Percentiles rank a stretch among this genome's conserved stretches.
These are phyloP conservation scores for Stereocaulon alpinum DNA, from an alignment of 495 filamentous ascomycete species.

Conservation along the genomic window DNA sequence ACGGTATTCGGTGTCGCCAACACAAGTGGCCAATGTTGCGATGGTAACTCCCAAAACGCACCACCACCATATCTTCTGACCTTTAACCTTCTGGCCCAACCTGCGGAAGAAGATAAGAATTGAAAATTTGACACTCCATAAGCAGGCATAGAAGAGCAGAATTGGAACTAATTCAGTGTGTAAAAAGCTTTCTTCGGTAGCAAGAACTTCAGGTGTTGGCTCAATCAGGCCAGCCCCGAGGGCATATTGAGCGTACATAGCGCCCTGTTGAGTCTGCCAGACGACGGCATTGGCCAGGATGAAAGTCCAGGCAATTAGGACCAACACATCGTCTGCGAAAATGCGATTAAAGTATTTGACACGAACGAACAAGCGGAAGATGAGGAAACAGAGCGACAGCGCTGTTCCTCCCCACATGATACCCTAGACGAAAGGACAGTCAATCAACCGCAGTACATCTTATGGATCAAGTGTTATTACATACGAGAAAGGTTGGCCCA, in stretches of 20 bases:
- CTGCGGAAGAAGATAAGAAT: conserved; percentile 22
- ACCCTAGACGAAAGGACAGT: background rate
- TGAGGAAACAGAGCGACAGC: conserved; percentile 20
- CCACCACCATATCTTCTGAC: conserved; percentile 20
- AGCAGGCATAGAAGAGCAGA: conserved; percentile 18
- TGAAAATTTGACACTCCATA: conserved; percentile 23
- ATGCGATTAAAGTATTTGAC: conserved; percentile 19
- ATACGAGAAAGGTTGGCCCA: too few species aligned
- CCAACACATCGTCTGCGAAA: conserved; percentile 22
- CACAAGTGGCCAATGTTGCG: conserved; percentile 15
- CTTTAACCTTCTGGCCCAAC: conserved; percentile 18
- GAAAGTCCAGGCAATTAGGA: conserved; percentile 22
- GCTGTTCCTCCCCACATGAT: conserved; percentile 16
- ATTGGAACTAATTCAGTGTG: background rate
- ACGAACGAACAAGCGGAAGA: conserved; percentile 22
- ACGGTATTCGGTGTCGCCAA: background rate
- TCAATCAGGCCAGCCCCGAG: background rate
- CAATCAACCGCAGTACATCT: too few species aligned
- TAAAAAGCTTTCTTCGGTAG: background rate
- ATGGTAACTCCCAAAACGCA: conserved; percentile 16
- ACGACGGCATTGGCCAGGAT: conserved; percentile 20
- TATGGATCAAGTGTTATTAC: too few species aligned
- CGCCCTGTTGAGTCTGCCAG: conserved; percentile 15
- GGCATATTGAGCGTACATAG: conserved; percentile 1
- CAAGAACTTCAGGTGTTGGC: background rate